phyloP scores from a whole-genome alignment of 1,284 basidiomycete species.

The Heimioporus retisporus region DNA sequence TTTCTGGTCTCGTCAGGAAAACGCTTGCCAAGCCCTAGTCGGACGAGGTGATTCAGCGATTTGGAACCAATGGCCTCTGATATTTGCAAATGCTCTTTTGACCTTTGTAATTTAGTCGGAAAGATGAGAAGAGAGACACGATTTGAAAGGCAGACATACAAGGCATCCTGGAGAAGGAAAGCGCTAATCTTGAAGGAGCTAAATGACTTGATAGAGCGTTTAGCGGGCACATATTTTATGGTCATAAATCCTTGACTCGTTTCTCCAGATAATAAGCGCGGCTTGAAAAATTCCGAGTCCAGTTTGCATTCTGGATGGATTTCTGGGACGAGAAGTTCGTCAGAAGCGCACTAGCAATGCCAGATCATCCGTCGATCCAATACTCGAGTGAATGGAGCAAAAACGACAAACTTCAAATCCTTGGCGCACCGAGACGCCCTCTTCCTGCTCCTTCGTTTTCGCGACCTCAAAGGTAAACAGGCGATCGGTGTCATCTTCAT shows the following conservation, averaged over 20 bases:
- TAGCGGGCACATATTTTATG: constrained; percentile 33
- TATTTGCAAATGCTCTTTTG: constrained; percentile 40
- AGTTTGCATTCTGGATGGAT: constrained; percentile 32
- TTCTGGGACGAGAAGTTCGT: constrained; percentile 21
- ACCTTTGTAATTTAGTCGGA: constrained; percentile 32
- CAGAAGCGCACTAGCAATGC: constrained; percentile 27
- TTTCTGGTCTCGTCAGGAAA: constrained; percentile 36
- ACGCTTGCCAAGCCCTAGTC: constrained; percentile 44
- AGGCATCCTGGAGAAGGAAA: constrained; percentile 29
- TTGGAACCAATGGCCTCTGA: constrained; percentile 35
- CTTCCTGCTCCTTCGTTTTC: constrained; percentile 69
- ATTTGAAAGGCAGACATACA: constrained; percentile 25
- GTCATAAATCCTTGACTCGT: constrained; percentile 48
- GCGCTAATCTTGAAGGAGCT: constrained; percentile 12
- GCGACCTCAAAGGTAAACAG: constrained; percentile 67
- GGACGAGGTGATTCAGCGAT: constrained; percentile 42
- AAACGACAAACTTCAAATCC: constrained; percentile 52
- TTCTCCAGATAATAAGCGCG: constrained; percentile 46
- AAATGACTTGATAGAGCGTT: constrained; percentile 17
- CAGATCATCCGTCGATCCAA: not conserved
- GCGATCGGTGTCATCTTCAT: constrained; percentile 56
- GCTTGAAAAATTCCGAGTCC: constrained; percentile 36
- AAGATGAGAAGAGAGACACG: not conserved
- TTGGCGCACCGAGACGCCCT: constrained; percentile 51
- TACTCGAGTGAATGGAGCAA: not conserved